A percentile compares a stretch with the other conserved stretches of the same genome.
Evolutionary conservation across 2,329 filamentous ascomycete species (phyloP).

Genomic region (Trichoderma semiorbis): DNA sequence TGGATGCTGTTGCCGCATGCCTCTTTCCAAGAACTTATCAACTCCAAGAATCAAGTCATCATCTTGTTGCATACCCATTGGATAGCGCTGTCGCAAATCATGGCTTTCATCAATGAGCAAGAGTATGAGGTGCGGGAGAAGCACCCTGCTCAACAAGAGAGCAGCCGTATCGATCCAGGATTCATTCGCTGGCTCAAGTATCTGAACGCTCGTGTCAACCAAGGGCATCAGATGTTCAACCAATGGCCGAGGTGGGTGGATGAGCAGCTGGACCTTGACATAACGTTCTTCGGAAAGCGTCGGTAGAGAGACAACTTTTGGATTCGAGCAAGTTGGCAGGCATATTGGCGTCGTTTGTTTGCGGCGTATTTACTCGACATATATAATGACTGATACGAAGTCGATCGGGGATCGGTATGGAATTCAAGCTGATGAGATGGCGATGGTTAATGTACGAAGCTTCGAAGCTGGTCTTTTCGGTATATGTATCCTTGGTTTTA

Average conservation of each 20-base stretch:
- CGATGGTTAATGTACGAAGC: not conserved
- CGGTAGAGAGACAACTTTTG: not conserved
- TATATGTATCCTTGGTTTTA: not conserved
- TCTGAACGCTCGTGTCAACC: conserved; percentile 46
- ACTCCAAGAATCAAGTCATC: conserved; percentile 44
- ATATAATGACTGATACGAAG: not conserved
- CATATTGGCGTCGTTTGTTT: not conserved
- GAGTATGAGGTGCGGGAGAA: conserved; percentile 36
- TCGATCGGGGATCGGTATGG: not conserved
- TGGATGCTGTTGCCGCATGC: conserved; percentile 56
- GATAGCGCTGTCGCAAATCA: conserved; percentile 53
- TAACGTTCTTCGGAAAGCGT: conserved; percentile 43
- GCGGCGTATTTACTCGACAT: not conserved
- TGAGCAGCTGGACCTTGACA: conserved; percentile 44
- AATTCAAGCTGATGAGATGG: not conserved
- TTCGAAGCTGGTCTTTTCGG: not conserved
- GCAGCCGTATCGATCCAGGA: conserved; percentile 37
- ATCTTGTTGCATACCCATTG: conserved; percentile 52
- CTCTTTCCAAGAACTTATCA: conserved; percentile 49
- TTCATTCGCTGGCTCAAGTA: conserved; percentile 49
- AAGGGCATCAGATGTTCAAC: conserved; percentile 45
- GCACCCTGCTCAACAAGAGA: conserved; percentile 24
- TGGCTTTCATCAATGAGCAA: conserved; percentile 45
- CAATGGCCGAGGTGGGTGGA: conserved; percentile 55
- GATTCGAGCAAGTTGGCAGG: not conserved